Evolutionary conservation across 768 basidiomycete species (phyloP).

Genomic region (Kondoa subrosea): DNA sequence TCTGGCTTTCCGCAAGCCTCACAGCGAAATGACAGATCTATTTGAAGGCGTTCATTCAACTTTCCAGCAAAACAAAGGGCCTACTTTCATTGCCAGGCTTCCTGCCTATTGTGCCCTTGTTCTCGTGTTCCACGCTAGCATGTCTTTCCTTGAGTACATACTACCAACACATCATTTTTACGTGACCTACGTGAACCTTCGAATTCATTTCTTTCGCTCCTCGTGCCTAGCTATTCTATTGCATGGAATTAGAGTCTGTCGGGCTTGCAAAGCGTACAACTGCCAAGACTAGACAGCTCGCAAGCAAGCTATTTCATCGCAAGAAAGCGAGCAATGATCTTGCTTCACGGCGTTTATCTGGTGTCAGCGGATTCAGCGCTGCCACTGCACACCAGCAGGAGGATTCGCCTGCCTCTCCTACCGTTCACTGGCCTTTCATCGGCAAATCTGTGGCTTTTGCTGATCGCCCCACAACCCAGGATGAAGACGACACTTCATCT

Average conservation of each 20-base stretch:
- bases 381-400: not conserved
- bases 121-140: too few relatives aligned
- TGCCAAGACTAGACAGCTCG: not conserved
- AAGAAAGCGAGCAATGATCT: not conserved
- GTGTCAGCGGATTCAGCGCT: too few relatives aligned
- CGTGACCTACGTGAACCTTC: not conserved
- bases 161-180: too few relatives aligned
- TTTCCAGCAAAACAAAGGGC: too few relatives aligned
- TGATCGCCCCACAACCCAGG: not conserved
- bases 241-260: not conserved
- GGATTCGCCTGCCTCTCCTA: not conserved
- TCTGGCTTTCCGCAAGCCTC: too few relatives aligned
- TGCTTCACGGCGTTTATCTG: not conserved
- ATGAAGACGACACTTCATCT: not conserved
- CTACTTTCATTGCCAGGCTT: too few relatives aligned
- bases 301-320: not conserved
- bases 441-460: not conserved
- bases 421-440: not conserved
- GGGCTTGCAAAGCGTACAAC: not conserved
- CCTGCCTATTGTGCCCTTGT: too few relatives aligned
- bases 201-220: not conserved
- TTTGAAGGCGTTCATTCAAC: too few relatives aligned
- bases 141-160: too few relatives aligned
- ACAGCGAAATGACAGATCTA: too few relatives aligned
- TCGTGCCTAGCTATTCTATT: not conserved